A percentile compares a stretch with the other conserved stretches of the same genome.
phyloP scores from a whole-genome alignment of 371 early-diverging fungal genomes.

The Actinomortierella wolfii region DNA sequence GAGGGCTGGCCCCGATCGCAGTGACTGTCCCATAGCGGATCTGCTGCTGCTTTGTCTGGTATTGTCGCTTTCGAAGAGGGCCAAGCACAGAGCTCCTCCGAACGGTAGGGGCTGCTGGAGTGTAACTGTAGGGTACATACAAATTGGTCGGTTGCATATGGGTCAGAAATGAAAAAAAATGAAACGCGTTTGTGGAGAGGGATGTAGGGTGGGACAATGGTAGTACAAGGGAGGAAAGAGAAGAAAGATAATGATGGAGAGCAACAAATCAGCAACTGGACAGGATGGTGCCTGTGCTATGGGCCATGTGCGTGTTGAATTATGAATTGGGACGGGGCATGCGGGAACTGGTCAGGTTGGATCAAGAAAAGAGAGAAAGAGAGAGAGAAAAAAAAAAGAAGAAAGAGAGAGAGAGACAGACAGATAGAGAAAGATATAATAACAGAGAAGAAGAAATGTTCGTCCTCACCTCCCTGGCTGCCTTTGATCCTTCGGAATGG shows the following conservation, averaged over 20 bases:
- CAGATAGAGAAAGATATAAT: not conserved
- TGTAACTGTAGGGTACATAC: constrained; percentile 12
- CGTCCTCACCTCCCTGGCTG: constrained; percentile 28
- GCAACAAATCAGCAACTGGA: not conserved
- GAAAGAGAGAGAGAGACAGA: not conserved
- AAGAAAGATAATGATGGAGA: not conserved
- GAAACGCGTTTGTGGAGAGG: constrained; percentile 1
- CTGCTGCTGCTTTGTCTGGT: constrained; percentile 36
- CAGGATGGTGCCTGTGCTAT: not conserved
- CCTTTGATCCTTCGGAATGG: constrained; percentile 19
- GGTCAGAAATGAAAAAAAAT: not conserved
- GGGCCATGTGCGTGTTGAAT: not conserved
- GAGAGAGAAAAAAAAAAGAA: not conserved
- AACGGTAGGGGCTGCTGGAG: not conserved
- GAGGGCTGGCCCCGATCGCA: constrained; percentile 12
- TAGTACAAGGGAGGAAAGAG: not conserved
- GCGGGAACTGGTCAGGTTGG: too few relatives aligned
- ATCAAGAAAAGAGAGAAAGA: not conserved
- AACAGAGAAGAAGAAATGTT: not conserved
- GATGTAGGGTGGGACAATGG: not conserved
- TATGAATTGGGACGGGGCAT: too few relatives aligned
- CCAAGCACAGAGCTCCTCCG: constrained; percentile 13
- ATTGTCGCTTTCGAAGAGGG: constrained; percentile 28
- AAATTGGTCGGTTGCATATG: not conserved
- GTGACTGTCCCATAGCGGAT: constrained; percentile 17